Percentiles rank a stretch among this genome's conserved stretches.
Conservation (phyloP, 108 stramenopile genomes). For the Aurantiochytrium sp. region DNA sequence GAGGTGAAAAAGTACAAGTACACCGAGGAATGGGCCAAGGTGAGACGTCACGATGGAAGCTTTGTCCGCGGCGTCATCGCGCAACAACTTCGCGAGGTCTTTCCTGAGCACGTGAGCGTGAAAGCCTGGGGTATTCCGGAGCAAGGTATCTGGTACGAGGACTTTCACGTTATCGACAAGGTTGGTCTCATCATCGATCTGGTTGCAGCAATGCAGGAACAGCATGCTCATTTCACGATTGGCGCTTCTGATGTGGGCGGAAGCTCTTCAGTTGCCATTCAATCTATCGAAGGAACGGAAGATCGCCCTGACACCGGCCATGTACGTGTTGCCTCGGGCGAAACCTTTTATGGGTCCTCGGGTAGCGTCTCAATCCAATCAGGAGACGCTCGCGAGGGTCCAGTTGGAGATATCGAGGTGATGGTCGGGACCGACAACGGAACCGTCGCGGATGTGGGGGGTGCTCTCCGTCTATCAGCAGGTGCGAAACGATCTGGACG, state of each 20-base stretch:
- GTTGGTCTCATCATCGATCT: conserved; percentile 32
- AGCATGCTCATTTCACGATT: neutral
- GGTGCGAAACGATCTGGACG: too few relatives aligned
- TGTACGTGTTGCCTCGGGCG: neutral
- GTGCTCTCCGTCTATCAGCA: too few relatives aligned
- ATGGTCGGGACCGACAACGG: neutral
- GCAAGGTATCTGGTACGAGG: conserved; percentile 6
- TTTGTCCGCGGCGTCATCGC: conserved; percentile 67
- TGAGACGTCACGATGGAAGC: conserved; percentile 31
- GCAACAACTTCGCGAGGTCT: conserved; percentile 58
- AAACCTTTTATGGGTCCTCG: neutral
- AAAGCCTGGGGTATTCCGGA: conserved; percentile 13
- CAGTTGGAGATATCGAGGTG: neutral
- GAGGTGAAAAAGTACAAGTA: conserved; percentile 58
- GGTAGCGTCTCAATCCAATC: neutral
- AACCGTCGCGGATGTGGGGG: neutral
- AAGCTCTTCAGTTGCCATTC: neutral
- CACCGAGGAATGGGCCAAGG: conserved; percentile 59
- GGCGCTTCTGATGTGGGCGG: neutral
- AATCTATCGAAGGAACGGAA: neutral
- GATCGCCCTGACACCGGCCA: neutral
- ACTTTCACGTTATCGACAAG: conserved; percentile 49
- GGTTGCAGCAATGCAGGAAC: conserved; percentile 33
- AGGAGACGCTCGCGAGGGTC: neutral
- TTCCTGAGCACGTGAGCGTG: conserved; percentile 64